phyloP scores from a whole-genome alignment of 2,329 filamentous ascomycete species.

The Colletotrichum costaricense region DNA sequence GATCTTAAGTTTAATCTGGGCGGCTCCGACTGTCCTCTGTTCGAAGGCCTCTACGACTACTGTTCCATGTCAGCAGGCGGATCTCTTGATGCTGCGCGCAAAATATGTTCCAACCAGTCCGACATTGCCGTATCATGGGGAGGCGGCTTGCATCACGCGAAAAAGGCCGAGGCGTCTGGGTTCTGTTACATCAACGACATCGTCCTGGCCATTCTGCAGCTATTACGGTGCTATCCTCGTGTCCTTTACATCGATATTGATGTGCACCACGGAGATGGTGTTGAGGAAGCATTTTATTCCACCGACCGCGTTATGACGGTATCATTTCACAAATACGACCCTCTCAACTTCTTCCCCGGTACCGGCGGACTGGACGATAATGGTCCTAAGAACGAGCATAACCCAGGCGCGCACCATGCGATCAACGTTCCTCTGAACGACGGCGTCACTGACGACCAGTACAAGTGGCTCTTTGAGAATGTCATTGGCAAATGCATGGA shows the following conservation, averaged over 20 bases:
- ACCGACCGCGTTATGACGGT: conserved; percentile 92
- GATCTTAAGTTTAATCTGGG: conserved; percentile 85
- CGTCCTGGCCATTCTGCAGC: conserved; percentile 89
- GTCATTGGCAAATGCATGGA: conserved; percentile 83
- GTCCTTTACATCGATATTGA: conserved; percentile 97
- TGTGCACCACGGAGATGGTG: conserved; percentile 90
- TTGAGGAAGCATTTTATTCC: conserved; percentile 91
- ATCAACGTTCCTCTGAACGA: conserved; percentile 92
- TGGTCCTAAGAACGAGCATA: conserved; percentile 83
- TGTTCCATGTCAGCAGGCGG: conserved; percentile 93
- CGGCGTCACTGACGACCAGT: conserved; percentile 91
- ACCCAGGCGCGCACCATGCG: conserved; percentile 88
- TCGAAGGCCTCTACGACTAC: conserved; percentile 95
- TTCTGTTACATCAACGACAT: conserved; percentile 99
- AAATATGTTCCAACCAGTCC: conserved; percentile 85
- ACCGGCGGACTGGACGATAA: conserved; percentile 90
- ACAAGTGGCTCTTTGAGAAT: conserved; percentile 84
- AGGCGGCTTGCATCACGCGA: conserved; percentile 94
- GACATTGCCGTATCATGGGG: conserved; percentile 99
- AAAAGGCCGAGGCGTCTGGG: conserved; percentile 91
- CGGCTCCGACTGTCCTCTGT: conserved; percentile 94
- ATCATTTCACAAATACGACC: conserved; percentile 97
- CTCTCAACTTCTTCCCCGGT: conserved; percentile 85
- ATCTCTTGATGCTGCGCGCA: conserved; percentile 89
- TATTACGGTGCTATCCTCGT: conserved; percentile 83